Conservation (phyloP, 2,329 filamentous ascomycete species). For the Trichophyton schoenleinii region DNA sequence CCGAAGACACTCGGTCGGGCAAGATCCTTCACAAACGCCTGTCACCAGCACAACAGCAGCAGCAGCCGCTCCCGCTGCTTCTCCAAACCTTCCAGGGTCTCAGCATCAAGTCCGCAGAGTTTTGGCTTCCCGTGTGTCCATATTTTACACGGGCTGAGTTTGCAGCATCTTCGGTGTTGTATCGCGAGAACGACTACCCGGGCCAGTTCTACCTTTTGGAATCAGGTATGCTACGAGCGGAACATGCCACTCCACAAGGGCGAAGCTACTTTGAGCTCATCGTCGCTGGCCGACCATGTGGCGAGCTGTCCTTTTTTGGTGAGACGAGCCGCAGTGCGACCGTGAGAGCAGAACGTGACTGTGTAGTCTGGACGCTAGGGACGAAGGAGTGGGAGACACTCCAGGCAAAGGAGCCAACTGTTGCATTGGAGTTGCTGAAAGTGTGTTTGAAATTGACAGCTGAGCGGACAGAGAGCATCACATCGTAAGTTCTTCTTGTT, state of each 20-base stretch:
- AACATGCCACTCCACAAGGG: conserved; percentile 85
- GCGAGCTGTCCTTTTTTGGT: conserved; percentile 91
- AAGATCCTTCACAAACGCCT: not conserved
- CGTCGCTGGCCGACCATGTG: conserved; percentile 85
- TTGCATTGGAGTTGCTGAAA: conserved; percentile 71
- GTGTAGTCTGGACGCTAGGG: conserved; percentile 71
- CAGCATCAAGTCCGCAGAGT: conserved; percentile 77
- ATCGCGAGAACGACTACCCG: conserved; percentile 61
- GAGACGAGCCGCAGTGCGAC: conserved; percentile 80
- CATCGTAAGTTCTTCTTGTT: conserved; percentile 35
- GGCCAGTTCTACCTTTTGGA: conserved; percentile 85
- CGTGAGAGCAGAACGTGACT: conserved; percentile 68
- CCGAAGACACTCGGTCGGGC: conserved; percentile 32
- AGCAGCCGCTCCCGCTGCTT: conserved; percentile 71
- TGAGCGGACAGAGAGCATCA: conserved; percentile 71
- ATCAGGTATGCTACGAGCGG: conserved; percentile 72
- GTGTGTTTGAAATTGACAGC: conserved; percentile 88
- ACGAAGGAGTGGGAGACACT: conserved; percentile 57
- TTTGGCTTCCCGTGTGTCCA: conserved; percentile 70
- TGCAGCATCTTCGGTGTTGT: conserved; percentile 58
- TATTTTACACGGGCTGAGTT: conserved; percentile 65
- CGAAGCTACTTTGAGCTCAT: conserved; percentile 72
- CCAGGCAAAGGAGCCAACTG: conserved; percentile 58
- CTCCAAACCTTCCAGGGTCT: conserved; percentile 90
- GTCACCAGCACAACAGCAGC: not conserved